Evolutionary conservation across 768 basidiomycete species (phyloP), one percentile per base, ranked within the genome.

Genomic region (Royoungia palumana): DNA sequence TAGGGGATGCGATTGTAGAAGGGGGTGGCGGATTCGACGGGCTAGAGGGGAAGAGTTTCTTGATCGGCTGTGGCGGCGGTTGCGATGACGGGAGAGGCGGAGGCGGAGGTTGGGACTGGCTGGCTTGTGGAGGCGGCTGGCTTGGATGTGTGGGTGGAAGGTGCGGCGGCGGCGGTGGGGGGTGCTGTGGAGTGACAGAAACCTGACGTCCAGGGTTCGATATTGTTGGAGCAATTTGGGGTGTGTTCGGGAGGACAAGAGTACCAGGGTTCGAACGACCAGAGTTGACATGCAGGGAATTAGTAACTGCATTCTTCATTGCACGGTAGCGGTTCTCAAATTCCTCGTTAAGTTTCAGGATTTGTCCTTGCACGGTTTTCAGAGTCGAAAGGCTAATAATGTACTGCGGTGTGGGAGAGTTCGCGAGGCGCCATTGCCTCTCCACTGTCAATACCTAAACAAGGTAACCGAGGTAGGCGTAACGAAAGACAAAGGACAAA

Each of bases 281-380:
- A 21, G 45, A 17, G 1, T 41, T 10, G 17, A 50, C 53, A 12
- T 44, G 49, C 20, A 49, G 52, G 35, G 50, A 17, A 41, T 41
- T 46, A 22, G 49, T 38, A 10, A 35, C 44, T 11, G 44, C 47
- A 10, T 45, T 24, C 46, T 63, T 66, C 20, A 70, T 55, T 0
- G 58, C 49, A 10, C 62, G 68, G 37, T 48, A 62, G 42, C 56
- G 60, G 35, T 57, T 57, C 41, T 63, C 61, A 58, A 77, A 74
- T 27, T 67, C 62, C 3, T 77, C 76, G 34, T 66, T 69, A 38
- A 76, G 69, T 32, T 68, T 67, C 42, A 65, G 67, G 21, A 77
- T 56, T 49, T 82, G 78, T 9, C 35, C 17, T 4, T 70, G 54
- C 75, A 84, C 80, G 27, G 35, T 61, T 34, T 72, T 74, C 28